Evolutionary conservation across 805 yeast genomes (phyloP), one percentile per base, ranked within the genome.

Genomic region (Jamesozyma gamospora): DNA sequence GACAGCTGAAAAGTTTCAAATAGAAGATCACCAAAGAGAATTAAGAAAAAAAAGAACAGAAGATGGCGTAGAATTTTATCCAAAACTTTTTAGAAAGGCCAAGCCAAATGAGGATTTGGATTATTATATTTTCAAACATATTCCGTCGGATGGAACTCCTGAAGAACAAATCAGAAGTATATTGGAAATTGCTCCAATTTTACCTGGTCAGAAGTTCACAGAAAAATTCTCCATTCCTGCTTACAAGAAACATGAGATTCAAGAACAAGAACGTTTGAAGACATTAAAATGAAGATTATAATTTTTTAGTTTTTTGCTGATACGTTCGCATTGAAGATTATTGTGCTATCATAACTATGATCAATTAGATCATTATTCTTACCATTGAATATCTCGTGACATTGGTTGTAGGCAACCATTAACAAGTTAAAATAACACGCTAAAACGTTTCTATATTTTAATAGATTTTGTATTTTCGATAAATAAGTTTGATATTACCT

Each of bases 11-110:
- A 92, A 92, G 63, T 82, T 69, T 55, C 74, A 75, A 49, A 85
- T 92, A 40, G 98, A 92, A 63, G 82, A 85, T 44, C 70, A 70
- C n/a, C 98, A 92, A 64, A 74, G 98, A 57, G 63, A 64, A 15
- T 63, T 68, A 32, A 86, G 95, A 13, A 81, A 78, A 58, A 71
- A 76, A 51, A 73, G 97, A 50, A 62, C 65, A 15, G 95, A 82
- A 48, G 82, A 79, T 36, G 94, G 90, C 12, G 79, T 73, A 1
- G 87, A 79, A 48, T 87, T 83, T 60, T 77, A 75, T 48, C 96
- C 96, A 17, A 77, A 78, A 53, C 62, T 86, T 33, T 90, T 90
- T 64, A 75, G 70, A 53, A 69, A 62, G 12, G 63, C 70, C 5
- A 46, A 67, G 11, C 59, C 64, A 4, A 53, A 55, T 30, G 67